Base-by-base conservation (phyloP, 805 yeast genomes). In the Saccharomycopsis sp. region DNA sequence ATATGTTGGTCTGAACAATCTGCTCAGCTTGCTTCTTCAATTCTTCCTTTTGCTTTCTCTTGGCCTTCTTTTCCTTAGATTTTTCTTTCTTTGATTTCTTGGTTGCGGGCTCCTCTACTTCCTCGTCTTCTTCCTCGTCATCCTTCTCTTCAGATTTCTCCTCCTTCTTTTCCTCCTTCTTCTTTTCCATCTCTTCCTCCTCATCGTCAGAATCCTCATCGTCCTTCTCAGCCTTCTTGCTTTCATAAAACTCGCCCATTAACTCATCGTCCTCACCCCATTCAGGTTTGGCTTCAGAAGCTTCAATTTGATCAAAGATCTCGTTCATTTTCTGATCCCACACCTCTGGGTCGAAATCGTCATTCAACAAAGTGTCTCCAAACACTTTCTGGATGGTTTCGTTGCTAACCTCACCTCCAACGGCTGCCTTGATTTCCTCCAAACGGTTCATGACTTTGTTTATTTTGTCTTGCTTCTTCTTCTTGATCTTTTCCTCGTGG, bases 241-340 rank as follows among this genome's bases (percentile, higher is more conserved):
- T 64, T 9, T 62, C 61, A 40, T 67, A 65, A 57, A 71, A 70
- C 12, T 72, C 80, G 20, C 67, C 73, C 79, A 77, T 75, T 20
- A 77, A 71, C 56, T 79, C 85, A 58, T 80, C 84, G 59, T 81
- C 83, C 37, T 81, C 85, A 51, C 74, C 80, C 84, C 87, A 84
- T 24, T 77, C 77, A n/a, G 91, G 91, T 64, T 84, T 85, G 12
- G 9, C 37, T 29, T 29, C 37, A 29, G 37, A 5, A 29, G 75
- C 76, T 65, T 91, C 91, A 58, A 85, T 89, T 53, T 91, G 97
- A 67, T 90, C 81, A 69, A 94, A 94, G 34, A 92, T 81, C 67
- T 87, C 87, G 52, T 86, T 82, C 85, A 94, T 84, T 61, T 89
- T 83, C 58, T 71, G 74, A 70, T 94, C 98, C 98, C 98, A 94